Evolutionary conservation across 139 green algal genomes (phyloP).

Genomic region (Axilococcus clingmanii): DNA sequence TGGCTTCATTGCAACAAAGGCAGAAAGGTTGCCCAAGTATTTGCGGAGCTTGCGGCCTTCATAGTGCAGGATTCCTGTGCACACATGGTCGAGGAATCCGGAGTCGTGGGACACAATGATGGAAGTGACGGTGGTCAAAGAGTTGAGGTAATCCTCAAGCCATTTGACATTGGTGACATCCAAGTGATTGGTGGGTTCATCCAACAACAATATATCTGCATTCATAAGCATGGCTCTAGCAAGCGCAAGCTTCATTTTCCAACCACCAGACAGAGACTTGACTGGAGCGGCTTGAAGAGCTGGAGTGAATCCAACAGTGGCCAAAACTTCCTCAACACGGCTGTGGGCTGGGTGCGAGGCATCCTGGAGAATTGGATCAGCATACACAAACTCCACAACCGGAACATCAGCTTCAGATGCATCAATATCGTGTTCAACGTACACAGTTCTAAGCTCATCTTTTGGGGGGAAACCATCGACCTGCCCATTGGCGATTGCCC

Average conservation of each 20-base stretch:
- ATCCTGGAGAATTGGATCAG: conserved; percentile 28
- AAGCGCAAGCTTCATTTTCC: conserved; percentile 88
- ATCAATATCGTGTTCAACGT: conserved; percentile 89
- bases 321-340: conserved; percentile 52
- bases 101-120: conserved; percentile 87
- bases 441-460: conserved; percentile 73
- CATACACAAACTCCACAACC: conserved; percentile 55
- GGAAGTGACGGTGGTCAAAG: conserved; percentile 53
- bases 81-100: conserved; percentile 78
- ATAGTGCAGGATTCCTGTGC: conserved; percentile 84
- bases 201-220: conserved; percentile 80
- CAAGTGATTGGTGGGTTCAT: conserved; percentile 85
- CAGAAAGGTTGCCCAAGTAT: conserved; percentile 82
- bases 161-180: conserved; percentile 76
- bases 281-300: conserved; percentile 52
- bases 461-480: conserved; percentile 81
- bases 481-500: conserved; percentile 84
- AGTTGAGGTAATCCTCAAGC: conserved; percentile 66
- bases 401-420: conserved; percentile 44
- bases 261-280: conserved; percentile 66
- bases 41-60: conserved; percentile 73
- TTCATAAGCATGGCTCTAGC: conserved; percentile 78
- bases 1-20: conserved; percentile 78
- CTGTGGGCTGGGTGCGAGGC: neutral
- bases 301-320: conserved; percentile 66